These are phyloP conservation scores for Apophysomyces ossiformis DNA, from an alignment of 371 early-diverging fungal species.

Conservation along the genomic window DNA sequence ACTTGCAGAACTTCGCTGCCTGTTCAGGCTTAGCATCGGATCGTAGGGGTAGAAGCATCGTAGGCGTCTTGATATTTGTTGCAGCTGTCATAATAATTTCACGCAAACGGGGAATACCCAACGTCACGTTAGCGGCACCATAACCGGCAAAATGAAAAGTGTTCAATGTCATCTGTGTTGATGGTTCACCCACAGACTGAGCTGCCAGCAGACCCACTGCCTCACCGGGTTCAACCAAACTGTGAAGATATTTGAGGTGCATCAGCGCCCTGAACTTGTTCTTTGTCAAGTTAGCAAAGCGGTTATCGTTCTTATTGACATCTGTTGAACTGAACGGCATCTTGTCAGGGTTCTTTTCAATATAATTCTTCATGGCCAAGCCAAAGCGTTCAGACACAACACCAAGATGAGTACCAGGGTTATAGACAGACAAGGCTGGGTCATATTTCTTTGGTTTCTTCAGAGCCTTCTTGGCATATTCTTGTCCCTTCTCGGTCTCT, in stretches of 20 bases:
- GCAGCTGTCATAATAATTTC: slow-evolving; percentile 99
- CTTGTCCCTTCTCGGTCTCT: slow-evolving; percentile 79
- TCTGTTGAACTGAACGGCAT: slow-evolving; percentile 55
- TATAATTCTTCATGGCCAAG: slow-evolving; percentile 69
- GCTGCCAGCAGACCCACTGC: slow-evolving; percentile 99
- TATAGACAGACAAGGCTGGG: slow-evolving; percentile 81
- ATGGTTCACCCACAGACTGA: slow-evolving; percentile 99
- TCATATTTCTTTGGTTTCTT: slow-evolving; percentile 79
- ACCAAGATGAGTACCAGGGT: slow-evolving; percentile 87
- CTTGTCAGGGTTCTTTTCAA: slow-evolving; percentile 70
- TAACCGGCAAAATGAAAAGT: slow-evolving; percentile 99
- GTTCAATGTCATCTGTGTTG: slow-evolving; percentile 99
- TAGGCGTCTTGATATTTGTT: slow-evolving; percentile 93
- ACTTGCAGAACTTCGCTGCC: slow-evolving; percentile 66
- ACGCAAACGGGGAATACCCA: slow-evolving; percentile 99
- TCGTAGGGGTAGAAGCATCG: slow-evolving; percentile 88
- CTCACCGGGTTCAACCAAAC: slow-evolving; percentile 98
- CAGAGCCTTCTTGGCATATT: slow-evolving; percentile 78
- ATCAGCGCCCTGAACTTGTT: slow-evolving; percentile 87
- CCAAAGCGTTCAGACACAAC: slow-evolving; percentile 89
- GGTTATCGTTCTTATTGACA: slow-evolving; percentile 59
- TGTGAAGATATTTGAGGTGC: slow-evolving; percentile 93
- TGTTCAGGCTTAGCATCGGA: slow-evolving; percentile 64
- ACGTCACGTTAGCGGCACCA: slow-evolving; percentile 99
- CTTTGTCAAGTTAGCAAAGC: slow-evolving; percentile 59